Evolutionary conservation across 805 yeast genomes (phyloP).

Genomic region (Jamesozyma rosinii): DNA sequence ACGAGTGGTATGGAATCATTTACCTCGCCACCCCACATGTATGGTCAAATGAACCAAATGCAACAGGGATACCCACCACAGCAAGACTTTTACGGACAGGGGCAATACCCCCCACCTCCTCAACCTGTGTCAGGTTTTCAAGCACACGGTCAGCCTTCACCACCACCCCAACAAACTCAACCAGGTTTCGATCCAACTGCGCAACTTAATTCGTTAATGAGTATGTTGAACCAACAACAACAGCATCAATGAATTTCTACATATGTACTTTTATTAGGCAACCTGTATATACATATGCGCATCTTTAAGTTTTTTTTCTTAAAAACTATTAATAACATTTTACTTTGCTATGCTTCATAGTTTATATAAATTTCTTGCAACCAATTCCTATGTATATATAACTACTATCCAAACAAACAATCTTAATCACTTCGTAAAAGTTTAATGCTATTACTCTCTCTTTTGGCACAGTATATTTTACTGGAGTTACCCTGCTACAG

Average conservation of each 20-base stretch:
- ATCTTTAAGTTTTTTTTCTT: too few species aligned
- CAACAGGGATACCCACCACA: slow-evolving; percentile 7
- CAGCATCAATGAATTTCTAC: slow-evolving; percentile 2
- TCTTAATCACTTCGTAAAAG: too few species aligned
- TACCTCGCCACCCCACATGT: slow-evolving; percentile 10
- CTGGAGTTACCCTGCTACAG: not conserved
- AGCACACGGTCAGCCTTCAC: slow-evolving; percentile 15
- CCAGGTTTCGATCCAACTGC: slow-evolving; percentile 31
- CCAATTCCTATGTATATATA: too few species aligned
- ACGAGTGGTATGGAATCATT: slow-evolving; percentile 5
- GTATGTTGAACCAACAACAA: slow-evolving; percentile 35
- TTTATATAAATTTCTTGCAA: too few species aligned
- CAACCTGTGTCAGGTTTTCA: slow-evolving; percentile 1
- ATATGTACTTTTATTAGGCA: too few species aligned
- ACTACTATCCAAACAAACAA: too few species aligned
- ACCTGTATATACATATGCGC: too few species aligned
- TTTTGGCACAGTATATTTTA: too few species aligned
- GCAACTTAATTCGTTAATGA: slow-evolving; percentile 36
- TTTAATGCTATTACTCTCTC: too few species aligned
- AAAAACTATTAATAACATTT: too few species aligned
- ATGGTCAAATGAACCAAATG: slow-evolving; percentile 15
- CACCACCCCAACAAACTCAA: slow-evolving; percentile 15
- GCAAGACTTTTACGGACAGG: slow-evolving; percentile 6
- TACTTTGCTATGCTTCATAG: too few species aligned
- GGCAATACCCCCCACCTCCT: not conserved